phyloP scores from a whole-genome alignment of 2,329 filamentous ascomycete species.

The Apiospora arundinis region DNA sequence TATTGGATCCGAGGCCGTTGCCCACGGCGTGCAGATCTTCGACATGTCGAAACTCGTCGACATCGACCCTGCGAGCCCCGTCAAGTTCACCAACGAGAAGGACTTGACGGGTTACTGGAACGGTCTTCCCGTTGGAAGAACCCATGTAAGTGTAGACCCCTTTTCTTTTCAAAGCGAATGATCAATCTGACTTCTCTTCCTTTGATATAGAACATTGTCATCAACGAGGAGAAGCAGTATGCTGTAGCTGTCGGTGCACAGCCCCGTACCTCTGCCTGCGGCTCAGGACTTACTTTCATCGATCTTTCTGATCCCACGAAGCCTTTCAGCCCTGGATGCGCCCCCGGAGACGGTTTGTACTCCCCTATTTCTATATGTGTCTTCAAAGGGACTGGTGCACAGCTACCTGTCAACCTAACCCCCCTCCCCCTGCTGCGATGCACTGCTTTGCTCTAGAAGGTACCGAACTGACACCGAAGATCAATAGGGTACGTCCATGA shows the following conservation, averaged over 20 bases:
- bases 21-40: slow-evolving; percentile 68
- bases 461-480: neutral
- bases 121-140: slow-evolving; percentile 39
- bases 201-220: slow-evolving; percentile 55
- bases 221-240: slow-evolving; percentile 55
- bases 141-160: neutral
- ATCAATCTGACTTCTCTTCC: neutral
- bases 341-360: slow-evolving; percentile 52
- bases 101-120: slow-evolving; percentile 46
- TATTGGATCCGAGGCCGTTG: slow-evolving; percentile 48
- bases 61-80: slow-evolving; percentile 48
- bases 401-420: neutral
- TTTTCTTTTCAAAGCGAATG: neutral
- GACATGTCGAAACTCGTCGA: slow-evolving; percentile 62
- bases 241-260: slow-evolving; percentile 51
- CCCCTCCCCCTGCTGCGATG: neutral
- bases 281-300: slow-evolving; percentile 55
- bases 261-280: slow-evolving; percentile 51
- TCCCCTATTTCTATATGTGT: neutral
- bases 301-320: slow-evolving; percentile 61
- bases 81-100: slow-evolving; percentile 39
- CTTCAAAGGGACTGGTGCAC: neutral
- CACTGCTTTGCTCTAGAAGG: neutral
- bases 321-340: slow-evolving; percentile 59
- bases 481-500: slow-evolving; percentile 59